These are phyloP conservation scores for Tolypocladium album DNA, from an alignment of 2,329 filamentous ascomycete genomes.

Conservation along the genomic window DNA sequence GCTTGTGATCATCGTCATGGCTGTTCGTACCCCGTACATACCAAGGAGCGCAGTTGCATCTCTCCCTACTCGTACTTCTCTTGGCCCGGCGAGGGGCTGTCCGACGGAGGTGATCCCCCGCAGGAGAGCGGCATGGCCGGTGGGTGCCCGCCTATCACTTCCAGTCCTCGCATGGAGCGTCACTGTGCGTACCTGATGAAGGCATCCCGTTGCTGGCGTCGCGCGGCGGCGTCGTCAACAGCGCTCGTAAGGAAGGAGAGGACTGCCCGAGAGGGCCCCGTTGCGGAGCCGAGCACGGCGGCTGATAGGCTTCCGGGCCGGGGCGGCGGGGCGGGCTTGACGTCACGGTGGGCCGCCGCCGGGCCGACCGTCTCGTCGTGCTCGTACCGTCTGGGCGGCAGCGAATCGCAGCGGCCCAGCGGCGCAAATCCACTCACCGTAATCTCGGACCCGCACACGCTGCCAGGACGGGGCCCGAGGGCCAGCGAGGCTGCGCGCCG, in stretches of 20 bases:
- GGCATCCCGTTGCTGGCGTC: neutral
- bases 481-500: no score
- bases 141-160: neutral
- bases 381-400: neutral
- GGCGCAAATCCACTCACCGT: neutral
- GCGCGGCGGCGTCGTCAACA: neutral
- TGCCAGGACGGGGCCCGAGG: neutral
- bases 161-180: no score
- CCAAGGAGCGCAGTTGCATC: neutral
- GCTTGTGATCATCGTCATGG: neutral
- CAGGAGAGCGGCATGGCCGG: neutral
- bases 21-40: neutral
- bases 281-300: constrained; percentile 14
- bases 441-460: neutral
- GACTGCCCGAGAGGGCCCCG: neutral
- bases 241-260: neutral
- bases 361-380: neutral
- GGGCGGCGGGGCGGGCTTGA: constrained; percentile 11
- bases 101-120: neutral
- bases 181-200: no score
- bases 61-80: neutral
- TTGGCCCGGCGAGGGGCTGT: neutral
- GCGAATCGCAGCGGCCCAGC: no score
- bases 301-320: constrained; percentile 17
- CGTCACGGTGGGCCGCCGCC: constrained; percentile 15